Evolutionary conservation across 306 rosid genomes (phyloP), one percentile per base, ranked within the genome.

Genomic region (Cucumis hystrix): DNA sequence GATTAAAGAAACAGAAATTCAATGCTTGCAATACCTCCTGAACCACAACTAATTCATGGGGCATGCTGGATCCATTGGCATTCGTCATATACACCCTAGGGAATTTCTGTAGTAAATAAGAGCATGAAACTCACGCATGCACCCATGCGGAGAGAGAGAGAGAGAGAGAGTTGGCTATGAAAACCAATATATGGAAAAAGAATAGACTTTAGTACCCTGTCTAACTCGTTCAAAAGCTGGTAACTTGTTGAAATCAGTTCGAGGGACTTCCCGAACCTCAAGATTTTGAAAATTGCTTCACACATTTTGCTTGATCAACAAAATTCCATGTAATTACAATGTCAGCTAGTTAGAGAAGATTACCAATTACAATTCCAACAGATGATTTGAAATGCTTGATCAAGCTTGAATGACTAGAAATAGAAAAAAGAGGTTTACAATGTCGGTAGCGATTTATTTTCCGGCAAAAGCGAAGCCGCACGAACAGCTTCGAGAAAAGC

Each of bases 401-500:
- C 1, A 28, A 66, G 30, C 57, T 41, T 7, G 20, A 21, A 76
- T 71, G n/a, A 58, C 55, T 35, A 35, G 68, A 62, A 35, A 79
- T 10, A 80, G 52, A 35, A 40, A 77, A 41, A 76, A 76, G 77
- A 75, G 12, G 63, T 66, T 77, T 84, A 91, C 93, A 61, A 33
- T 61, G 89, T 84, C 25, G 97, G 95, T 15, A 83, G 83, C 41
- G 81, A 82, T 74, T 88, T 86, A 61, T 63, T 62, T 60, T 90
- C 84, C 40, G 85, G 83, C n/a, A 80, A 86, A 82, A 90, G 75
- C 35, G 94, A 86, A 80, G 89, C 85, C 66, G 89, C 86, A 17
- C 89, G 96, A 85, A 94, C 96, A 67, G 91, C 95, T 21, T 86
- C 89, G 51, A 94, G 85, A 79, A 89, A 94, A 81, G 95, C 86